Percentiles rank a stretch among this genome's conserved stretches.
phyloP scores from a whole-genome alignment of 495 filamentous ascomycete genomes.

The Podospora tetraspora region DNA sequence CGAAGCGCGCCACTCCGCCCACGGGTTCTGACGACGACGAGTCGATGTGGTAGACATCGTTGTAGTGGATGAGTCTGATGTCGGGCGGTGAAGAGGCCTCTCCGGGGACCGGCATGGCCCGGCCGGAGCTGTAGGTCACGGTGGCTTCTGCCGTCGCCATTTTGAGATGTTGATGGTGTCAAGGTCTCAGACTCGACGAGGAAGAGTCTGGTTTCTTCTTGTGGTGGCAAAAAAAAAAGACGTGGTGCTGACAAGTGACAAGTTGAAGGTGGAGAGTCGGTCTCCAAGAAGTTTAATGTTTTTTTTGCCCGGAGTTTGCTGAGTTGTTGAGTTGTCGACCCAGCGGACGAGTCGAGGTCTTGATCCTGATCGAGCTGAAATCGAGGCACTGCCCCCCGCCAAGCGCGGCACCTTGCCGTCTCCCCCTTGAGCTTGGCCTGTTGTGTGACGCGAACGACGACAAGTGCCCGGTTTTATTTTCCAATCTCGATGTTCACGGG shows the following conservation, averaged over 20 bases:
- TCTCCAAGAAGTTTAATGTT: background rate
- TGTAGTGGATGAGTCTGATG: constrained; percentile 80
- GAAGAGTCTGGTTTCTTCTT: background rate
- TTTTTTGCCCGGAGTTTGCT: background rate
- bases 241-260: background rate
- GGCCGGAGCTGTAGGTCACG: constrained; percentile 50
- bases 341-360: background rate
- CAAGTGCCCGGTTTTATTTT: background rate
- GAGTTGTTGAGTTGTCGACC: background rate
- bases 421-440: background rate
- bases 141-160: constrained; percentile 19
- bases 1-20: constrained; percentile 74
- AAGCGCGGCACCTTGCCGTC: background rate
- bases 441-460: background rate
- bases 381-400: background rate
- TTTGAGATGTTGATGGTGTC: background rate
- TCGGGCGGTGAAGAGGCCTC: constrained; percentile 50
- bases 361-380: background rate
- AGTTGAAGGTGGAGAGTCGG: background rate
- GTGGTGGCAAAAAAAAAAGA: background rate
- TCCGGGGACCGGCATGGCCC: constrained; percentile 13
- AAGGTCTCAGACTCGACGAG: background rate
- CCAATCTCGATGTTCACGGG: background rate
- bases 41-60: constrained; percentile 88
- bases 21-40: constrained; percentile 68